These are phyloP conservation scores for Conticribra guillardii DNA, from an alignment of 108 stramenopile species.

Conservation along the genomic window DNA sequence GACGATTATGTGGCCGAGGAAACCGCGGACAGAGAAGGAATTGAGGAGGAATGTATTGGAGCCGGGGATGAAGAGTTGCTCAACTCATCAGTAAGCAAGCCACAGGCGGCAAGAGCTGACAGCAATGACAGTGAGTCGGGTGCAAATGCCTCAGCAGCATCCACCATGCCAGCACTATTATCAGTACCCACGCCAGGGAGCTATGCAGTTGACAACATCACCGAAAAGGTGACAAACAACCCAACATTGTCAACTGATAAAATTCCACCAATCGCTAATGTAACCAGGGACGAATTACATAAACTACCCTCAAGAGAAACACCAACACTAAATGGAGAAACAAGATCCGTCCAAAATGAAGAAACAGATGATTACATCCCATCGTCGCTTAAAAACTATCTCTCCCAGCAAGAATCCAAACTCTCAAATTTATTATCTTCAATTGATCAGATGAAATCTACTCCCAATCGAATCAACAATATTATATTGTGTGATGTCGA, in stretches of 20 bases:
- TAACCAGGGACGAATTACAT: neutral
- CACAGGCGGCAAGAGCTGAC: too few species aligned
- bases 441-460: neutral
- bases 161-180: too few species aligned
- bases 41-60: neutral
- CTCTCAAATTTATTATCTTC: neutral
- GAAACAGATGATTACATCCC: conserved; percentile 3
- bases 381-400: conserved; percentile 5
- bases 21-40: neutral
- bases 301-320: neutral
- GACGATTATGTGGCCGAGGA: neutral
- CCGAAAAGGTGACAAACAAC: too few species aligned
- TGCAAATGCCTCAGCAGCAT: too few species aligned
- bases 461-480: neutral
- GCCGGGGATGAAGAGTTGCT: neutral
- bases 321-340: neutral
- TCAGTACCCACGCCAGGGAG: too few species aligned
- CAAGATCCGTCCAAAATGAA: neutral
- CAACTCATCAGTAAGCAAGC: too few species aligned
- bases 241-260: too few species aligned
- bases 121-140: too few species aligned
- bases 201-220: too few species aligned
- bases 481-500: neutral
- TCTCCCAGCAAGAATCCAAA: conserved; percentile 1
- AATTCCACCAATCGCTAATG: too few species aligned